These are phyloP conservation scores for Breviolum minutum DNA, from an alignment of 73 alveolate genomes.

Conservation along the genomic window DNA sequence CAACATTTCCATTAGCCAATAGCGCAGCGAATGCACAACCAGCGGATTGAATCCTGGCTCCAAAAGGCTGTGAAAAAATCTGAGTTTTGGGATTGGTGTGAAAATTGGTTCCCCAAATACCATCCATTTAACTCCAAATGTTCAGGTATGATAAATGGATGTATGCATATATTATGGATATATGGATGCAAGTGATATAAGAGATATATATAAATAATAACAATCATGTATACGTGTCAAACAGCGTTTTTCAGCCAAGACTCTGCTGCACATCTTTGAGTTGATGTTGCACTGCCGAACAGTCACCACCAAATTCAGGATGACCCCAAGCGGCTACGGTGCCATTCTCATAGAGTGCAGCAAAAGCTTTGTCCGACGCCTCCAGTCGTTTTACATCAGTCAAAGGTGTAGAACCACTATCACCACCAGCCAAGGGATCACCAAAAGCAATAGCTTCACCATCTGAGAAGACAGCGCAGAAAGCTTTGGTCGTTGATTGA, in stretches of 20 bases:
- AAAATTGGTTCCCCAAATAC: no score
- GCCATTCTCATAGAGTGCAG: background rate
- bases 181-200: no score
- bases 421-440: background rate
- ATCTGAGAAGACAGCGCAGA: slow-evolving; percentile 4
- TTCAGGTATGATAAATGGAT: no score
- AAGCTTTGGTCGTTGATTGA: background rate
- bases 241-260: background rate
- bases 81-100: no score
- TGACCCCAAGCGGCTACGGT: background rate
- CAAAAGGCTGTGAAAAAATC: background rate
- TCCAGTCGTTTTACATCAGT: background rate
- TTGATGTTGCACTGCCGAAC: background rate
- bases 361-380: background rate
- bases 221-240: background rate
- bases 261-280: background rate
- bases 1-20: background rate
- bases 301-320: slow-evolving; percentile 12
- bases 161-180: no score
- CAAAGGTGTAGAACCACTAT: background rate
- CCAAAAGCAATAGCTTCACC: background rate
- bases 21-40: slow-evolving; percentile 13
- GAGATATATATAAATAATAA: background rate
- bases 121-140: no score
- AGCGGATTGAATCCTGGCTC: background rate